phyloP scores from a whole-genome alignment of 176 grass and related monocot species.

The Calamus simplicifolius region DNA sequence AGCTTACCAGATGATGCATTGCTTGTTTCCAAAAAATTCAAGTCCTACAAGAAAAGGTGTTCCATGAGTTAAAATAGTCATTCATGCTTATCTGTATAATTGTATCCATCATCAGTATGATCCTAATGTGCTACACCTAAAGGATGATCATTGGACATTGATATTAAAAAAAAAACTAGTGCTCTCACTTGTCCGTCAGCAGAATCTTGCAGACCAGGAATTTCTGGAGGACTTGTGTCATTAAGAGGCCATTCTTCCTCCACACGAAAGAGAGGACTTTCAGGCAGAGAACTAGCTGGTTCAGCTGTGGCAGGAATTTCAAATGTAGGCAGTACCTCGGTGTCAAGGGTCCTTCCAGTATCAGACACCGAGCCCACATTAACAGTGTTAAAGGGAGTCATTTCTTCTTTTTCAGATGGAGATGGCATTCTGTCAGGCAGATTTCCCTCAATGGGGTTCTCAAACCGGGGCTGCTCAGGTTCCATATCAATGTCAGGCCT shows the following conservation, averaged over 20 bases:
- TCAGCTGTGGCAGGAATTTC: conserved; percentile 19
- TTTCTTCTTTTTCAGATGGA: conserved; percentile 17
- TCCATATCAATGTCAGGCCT: conserved; percentile 15
- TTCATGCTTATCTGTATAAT: too few species aligned
- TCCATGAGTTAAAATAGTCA: background rate
- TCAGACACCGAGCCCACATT: conserved; percentile 15
- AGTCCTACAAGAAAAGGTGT: conserved; percentile 14
- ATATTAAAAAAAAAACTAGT: background rate
- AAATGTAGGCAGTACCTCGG: conserved; percentile 18
- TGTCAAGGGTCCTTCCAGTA: conserved; percentile 24
- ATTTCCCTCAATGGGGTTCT: background rate
- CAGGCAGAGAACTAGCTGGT: conserved; percentile 11
- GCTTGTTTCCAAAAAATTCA: conserved; percentile 37
- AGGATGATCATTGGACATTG: background rate
- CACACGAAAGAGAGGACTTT: conserved; percentile 29
- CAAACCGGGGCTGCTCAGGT: conserved; percentile 36
- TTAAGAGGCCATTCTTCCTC: conserved; percentile 19
- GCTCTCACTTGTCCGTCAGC: conserved; percentile 22
- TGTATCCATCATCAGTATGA: too few species aligned
- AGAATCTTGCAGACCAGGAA: conserved; percentile 42
- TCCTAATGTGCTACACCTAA: too few species aligned
- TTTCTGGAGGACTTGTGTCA: conserved; percentile 28
- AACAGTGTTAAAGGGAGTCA: conserved; percentile 40
- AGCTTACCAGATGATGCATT: conserved; percentile 12
- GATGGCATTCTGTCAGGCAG: conserved; percentile 20